Evolutionary conservation across 306 rosid species (phyloP).

Genomic region (Castanea crenata): DNA sequence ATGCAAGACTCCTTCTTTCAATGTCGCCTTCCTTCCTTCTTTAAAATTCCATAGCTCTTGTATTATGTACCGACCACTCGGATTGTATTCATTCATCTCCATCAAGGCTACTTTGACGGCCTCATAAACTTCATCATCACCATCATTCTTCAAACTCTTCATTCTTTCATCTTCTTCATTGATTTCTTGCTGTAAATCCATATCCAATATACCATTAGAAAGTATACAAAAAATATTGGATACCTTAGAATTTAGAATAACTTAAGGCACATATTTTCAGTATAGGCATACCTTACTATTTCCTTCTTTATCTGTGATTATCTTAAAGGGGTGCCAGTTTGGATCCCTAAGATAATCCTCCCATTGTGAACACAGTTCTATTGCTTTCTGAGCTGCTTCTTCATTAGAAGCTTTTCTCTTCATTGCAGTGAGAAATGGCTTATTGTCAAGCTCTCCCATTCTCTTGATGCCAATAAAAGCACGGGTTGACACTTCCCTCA

Average conservation of each 20-base stretch:
- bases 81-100: slow-evolving; percentile 71
- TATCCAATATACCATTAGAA: not conserved
- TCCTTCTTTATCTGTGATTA: slow-evolving; percentile 33
- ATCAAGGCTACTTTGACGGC: slow-evolving; percentile 54
- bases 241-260: too few species aligned
- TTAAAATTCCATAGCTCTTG: slow-evolving; percentile 65
- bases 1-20: slow-evolving; percentile 52
- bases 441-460: slow-evolving; percentile 55
- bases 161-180: slow-evolving; percentile 66
- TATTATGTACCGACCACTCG: slow-evolving; percentile 73
- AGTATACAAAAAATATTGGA: too few species aligned
- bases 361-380: slow-evolving; percentile 50
- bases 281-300: slow-evolving; percentile 30
- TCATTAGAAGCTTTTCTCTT: slow-evolving; percentile 32
- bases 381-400: slow-evolving; percentile 35
- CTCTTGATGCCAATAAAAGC: slow-evolving; percentile 45
- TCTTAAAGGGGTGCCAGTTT: slow-evolving; percentile 79
- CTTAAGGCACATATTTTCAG: too few species aligned
- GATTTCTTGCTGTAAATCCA: slow-evolving; percentile 47
- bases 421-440: slow-evolving; percentile 43
- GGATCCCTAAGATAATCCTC: slow-evolving; percentile 63
- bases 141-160: slow-evolving; percentile 49
- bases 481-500: slow-evolving; percentile 19
- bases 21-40: slow-evolving; percentile 55
- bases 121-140: slow-evolving; percentile 45